Evolutionary conservation across 2,329 filamentous ascomycete genomes (phyloP).

Genomic region (Scedosporium minutisporum): DNA sequence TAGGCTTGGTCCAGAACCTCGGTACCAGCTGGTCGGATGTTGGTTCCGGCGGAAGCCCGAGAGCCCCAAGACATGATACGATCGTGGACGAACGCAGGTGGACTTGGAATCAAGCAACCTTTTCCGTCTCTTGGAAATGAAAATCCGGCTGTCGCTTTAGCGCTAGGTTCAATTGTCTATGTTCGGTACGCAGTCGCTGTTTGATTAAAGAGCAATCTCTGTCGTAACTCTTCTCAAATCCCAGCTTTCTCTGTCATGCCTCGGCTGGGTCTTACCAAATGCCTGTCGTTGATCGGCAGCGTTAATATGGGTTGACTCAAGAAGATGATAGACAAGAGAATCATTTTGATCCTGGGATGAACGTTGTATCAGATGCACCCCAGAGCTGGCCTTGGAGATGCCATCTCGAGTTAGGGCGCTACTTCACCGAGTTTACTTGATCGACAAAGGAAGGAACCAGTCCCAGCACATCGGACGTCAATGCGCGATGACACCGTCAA

Average conservation of each 20-base stretch:
- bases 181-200: no score
- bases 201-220: no score
- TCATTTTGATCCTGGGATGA: background rate
- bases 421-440: background rate
- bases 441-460: background rate
- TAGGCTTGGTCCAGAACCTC: background rate
- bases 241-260: no score
- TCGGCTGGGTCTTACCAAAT: no score
- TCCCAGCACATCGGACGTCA: background rate
- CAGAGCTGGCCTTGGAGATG: background rate
- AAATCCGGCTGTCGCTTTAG: no score
- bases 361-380: background rate
- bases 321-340: background rate
- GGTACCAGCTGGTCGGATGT: background rate
- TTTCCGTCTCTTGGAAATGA: no score
- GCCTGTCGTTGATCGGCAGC: no score
- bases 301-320: background rate
- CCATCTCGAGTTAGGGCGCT: background rate
- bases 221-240: no score
- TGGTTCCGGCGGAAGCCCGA: conserved; percentile 5
- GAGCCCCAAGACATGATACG: background rate
- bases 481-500: background rate
- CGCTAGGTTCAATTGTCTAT: no score
- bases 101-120: no score
- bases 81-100: no score